These are phyloP conservation scores for Rhamnella rubrinervis DNA, from an alignment of 331 rosid genomes.

Conservation along the genomic window DNA sequence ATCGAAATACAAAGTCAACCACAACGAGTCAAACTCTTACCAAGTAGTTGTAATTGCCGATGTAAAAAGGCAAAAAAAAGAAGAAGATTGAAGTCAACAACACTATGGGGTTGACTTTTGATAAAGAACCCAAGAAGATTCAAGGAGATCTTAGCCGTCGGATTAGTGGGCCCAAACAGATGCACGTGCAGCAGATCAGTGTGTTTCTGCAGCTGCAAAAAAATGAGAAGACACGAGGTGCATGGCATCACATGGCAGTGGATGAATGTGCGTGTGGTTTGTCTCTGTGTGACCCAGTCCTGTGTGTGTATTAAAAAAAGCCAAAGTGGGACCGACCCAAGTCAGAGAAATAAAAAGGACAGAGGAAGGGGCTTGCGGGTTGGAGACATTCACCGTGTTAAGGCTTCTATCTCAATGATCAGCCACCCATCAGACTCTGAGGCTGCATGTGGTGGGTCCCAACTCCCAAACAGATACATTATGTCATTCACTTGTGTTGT, in stretches of 20 bases:
- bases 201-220: constrained; percentile 2
- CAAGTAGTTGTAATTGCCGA: not conserved
- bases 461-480: not conserved
- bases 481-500: constrained; percentile 4
- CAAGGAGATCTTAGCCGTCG: constrained; percentile 12
- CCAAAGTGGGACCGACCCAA: not conserved
- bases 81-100: not conserved
- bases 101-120: not conserved
- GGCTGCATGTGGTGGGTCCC: constrained; percentile 28
- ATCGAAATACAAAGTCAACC: not conserved
- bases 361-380: constrained; percentile 7
- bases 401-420: not conserved
- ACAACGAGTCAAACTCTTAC: not conserved
- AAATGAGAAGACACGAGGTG: too few relatives aligned
- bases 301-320: not conserved
- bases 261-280: not conserved
- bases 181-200: constrained; percentile 17
- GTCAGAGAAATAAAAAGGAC: not conserved
- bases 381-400: constrained; percentile 7
- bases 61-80: not conserved
- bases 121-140: too few relatives aligned
- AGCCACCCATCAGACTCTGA: not conserved
- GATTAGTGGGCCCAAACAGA: not conserved
- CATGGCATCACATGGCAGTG: too few relatives aligned
- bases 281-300: constrained; percentile 4